Evolutionary conservation across 768 basidiomycete species (phyloP).

Genomic region (Tephrocybe sp.): DNA sequence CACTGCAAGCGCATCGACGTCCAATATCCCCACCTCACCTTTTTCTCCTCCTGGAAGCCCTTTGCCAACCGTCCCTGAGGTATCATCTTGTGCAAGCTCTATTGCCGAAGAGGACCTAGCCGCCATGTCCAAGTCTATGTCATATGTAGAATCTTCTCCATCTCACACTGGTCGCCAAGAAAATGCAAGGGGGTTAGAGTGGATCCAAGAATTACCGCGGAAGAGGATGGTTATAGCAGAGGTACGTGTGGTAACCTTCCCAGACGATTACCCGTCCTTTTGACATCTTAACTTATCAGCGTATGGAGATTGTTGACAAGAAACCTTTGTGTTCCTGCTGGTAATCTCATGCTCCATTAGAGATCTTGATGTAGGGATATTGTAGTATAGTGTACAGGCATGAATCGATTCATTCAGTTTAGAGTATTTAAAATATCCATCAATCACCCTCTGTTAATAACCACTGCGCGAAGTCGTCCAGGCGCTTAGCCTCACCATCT

Average conservation of each 20-base stretch:
- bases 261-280: background rate
- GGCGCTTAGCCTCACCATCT: constrained; percentile 76
- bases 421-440: background rate
- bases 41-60: constrained; percentile 63
- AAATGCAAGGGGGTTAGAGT: constrained; percentile 39
- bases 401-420: constrained; percentile 7
- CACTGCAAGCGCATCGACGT: constrained; percentile 22
- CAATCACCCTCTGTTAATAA: constrained; percentile 78
- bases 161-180: constrained; percentile 31
- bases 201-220: constrained; percentile 42
- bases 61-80: constrained; percentile 55
- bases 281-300: constrained; percentile 35
- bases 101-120: constrained; percentile 69
- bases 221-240: constrained; percentile 70
- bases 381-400: constrained; percentile 21
- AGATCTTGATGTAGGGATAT: constrained; percentile 13
- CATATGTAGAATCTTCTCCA: constrained; percentile 58
- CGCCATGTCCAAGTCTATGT: constrained; percentile 73
- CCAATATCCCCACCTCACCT: constrained; percentile 36
- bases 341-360: constrained; percentile 31
- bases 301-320: constrained; percentile 67
- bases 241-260: constrained; percentile 33
- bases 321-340: constrained; percentile 74
- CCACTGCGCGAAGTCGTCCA: constrained; percentile 90
- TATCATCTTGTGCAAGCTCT: constrained; percentile 49